A percentile compares a stretch with the other conserved stretches of the same genome.
Conservation (phyloP, 257 asterid genomes). For the Rauvolfia tetraphylla region DNA sequence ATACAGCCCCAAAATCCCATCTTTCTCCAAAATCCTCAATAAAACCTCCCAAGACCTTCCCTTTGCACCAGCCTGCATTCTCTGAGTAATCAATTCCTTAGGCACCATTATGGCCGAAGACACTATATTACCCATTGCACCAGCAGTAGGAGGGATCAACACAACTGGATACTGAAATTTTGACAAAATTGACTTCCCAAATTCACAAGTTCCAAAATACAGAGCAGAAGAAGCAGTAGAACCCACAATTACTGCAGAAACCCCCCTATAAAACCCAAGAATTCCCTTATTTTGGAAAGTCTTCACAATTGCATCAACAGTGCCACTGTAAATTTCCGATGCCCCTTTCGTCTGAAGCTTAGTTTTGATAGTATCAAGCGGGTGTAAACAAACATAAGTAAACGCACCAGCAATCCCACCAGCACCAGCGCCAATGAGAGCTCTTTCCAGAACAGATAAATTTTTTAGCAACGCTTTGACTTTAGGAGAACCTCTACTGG, state of each 20-base stretch:
- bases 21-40: slow-evolving; percentile 75
- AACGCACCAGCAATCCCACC: slow-evolving; percentile 98
- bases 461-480: slow-evolving; percentile 65
- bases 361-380: slow-evolving; percentile 87
- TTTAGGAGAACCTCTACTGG: slow-evolving; percentile 52
- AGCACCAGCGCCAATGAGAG: slow-evolving; percentile 68
- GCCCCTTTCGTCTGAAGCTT: slow-evolving; percentile 98
- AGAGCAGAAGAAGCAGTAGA: slow-evolving; percentile 96
- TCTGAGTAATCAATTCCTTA: slow-evolving; percentile 82
- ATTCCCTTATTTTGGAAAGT: slow-evolving; percentile 73
- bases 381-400: slow-evolving; percentile 89
- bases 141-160: slow-evolving; percentile 94
- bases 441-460: slow-evolving; percentile 76
- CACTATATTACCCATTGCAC: slow-evolving; percentile 94
- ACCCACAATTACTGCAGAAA: slow-evolving; percentile 91
- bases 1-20: slow-evolving; percentile 81
- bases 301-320: slow-evolving; percentile 76
- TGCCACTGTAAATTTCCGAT: slow-evolving; percentile 69
- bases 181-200: slow-evolving; percentile 82
- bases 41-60: slow-evolving; percentile 93
- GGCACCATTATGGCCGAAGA: slow-evolving; percentile 99
- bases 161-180: slow-evolving; percentile 55
- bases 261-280: slow-evolving; percentile 85
- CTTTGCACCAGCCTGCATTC: slow-evolving; percentile 96
- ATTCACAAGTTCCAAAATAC: slow-evolving; percentile 95